phyloP scores from a whole-genome alignment of 2,329 filamentous ascomycete species.

The Samsoniella hepiali region DNA sequence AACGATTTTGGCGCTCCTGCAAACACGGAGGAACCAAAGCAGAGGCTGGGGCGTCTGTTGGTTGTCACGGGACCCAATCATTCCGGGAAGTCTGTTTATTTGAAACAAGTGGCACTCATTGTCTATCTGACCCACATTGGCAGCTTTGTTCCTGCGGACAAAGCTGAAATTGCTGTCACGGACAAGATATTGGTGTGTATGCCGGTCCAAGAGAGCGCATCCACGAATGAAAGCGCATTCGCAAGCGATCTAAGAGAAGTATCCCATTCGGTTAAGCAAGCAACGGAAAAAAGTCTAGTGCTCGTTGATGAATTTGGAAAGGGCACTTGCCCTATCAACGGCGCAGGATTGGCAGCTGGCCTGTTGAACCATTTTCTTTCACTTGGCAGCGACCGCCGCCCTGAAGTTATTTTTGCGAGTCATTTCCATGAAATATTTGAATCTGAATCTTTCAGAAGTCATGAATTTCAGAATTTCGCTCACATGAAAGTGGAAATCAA shows the following conservation, averaged over 20 bases:
- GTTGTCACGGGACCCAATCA: constrained; percentile 92
- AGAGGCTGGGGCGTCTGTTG: constrained; percentile 50
- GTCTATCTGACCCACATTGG: constrained; percentile 91
- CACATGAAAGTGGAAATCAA: constrained; percentile 71
- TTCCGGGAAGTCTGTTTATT: constrained; percentile 92
- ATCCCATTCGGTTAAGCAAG: constrained; percentile 69
- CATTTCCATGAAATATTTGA: constrained; percentile 74
- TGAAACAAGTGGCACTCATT: constrained; percentile 89
- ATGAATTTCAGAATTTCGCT: constrained; percentile 53
- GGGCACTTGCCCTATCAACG: constrained; percentile 57
- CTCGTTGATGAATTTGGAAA: constrained; percentile 91
- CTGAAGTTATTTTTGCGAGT: constrained; percentile 59
- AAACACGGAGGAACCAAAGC: constrained; percentile 38
- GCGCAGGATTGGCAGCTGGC: constrained; percentile 56
- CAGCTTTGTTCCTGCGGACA: constrained; percentile 81
- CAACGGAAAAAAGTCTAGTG: constrained; percentile 73
- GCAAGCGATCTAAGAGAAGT: constrained; percentile 84
- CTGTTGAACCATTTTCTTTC: constrained; percentile 55
- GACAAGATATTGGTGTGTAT: constrained; percentile 91
- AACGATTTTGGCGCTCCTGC: constrained; percentile 68
- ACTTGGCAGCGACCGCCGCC: constrained; percentile 40
- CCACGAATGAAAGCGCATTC: constrained; percentile 59
- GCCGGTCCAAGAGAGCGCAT: constrained; percentile 65
- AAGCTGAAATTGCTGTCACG: constrained; percentile 76
- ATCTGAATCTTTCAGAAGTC: constrained; percentile 50